Evolutionary conservation across 305 asterid genomes (phyloP).

Genomic region (Fraxinus sp.): DNA sequence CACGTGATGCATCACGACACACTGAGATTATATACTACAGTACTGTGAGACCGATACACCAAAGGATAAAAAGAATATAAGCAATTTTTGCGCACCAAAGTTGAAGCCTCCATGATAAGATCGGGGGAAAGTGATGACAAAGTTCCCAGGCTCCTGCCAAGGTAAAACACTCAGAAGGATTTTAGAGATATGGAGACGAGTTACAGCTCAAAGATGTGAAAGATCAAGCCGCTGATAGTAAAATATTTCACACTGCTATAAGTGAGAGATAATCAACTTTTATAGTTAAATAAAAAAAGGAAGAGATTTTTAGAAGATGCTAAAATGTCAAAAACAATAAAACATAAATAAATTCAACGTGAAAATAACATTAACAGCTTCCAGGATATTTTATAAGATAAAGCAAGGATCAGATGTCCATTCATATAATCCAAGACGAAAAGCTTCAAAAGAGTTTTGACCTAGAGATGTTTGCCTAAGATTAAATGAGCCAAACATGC

Average conservation of each 20-base stretch:
- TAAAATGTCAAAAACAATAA: not conserved
- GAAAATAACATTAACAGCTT: not conserved
- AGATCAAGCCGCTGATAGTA: not conserved
- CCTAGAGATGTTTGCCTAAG: not conserved
- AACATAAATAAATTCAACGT: not conserved
- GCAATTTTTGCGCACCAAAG: slow-evolving; percentile 59
- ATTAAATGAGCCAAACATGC: not conserved
- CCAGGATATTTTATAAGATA: not conserved
- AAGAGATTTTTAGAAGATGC: not conserved
- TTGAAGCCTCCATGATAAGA: slow-evolving; percentile 99
- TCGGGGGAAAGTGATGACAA: slow-evolving; percentile 90
- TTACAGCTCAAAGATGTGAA: slow-evolving; percentile 10
- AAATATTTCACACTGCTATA: slow-evolving; percentile 8
- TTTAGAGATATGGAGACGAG: not conserved
- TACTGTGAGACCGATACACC: slow-evolving; percentile 11
- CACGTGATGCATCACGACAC: not conserved
- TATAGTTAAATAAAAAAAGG: not conserved
- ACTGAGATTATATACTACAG: not conserved
- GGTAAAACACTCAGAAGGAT: slow-evolving; percentile 19
- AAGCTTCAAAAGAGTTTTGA: slow-evolving; percentile 2
- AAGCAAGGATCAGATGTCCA: slow-evolving; percentile 9
- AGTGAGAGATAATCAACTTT: not conserved
- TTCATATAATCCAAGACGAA: slow-evolving; percentile 5
- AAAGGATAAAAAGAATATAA: slow-evolving; percentile 15
- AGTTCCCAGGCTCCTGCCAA: slow-evolving; percentile 94